Conservation (phyloP, 2,329 filamentous ascomycete genomes). For the Claviceps maximensis region DNA sequence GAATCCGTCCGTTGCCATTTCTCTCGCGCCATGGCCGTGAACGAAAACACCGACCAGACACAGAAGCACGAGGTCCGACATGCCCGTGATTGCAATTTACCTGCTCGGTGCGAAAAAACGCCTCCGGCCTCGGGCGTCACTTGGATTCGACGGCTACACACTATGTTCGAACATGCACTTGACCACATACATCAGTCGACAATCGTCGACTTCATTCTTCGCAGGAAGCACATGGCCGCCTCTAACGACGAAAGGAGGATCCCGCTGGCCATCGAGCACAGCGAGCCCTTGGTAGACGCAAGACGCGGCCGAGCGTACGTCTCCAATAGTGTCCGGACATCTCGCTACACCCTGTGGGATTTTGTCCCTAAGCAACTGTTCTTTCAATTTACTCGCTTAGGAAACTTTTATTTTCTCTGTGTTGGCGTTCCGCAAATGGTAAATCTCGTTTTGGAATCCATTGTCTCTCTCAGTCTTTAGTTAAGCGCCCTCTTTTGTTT, state of each 20-base stretch:
- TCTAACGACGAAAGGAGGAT: slow-evolving; percentile 55
- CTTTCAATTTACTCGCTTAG: slow-evolving; percentile 74
- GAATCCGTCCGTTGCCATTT: neutral
- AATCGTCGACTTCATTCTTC: slow-evolving; percentile 38
- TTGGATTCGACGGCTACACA: slow-evolving; percentile 2
- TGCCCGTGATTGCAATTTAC: neutral
- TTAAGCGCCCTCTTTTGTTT: neutral
- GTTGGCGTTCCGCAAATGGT: slow-evolving; percentile 70
- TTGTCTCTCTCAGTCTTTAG: neutral
- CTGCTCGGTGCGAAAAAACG: neutral
- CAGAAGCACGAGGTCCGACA: slow-evolving; percentile 1
- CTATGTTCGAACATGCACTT: slow-evolving; percentile 9
- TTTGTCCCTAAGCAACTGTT: slow-evolving; percentile 76
- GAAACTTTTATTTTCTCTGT: slow-evolving; percentile 79
- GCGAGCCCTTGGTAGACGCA: slow-evolving; percentile 32
- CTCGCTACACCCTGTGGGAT: slow-evolving; percentile 70
- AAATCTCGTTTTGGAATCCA: slow-evolving; percentile 2
- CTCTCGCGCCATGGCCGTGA: slow-evolving; percentile 1
- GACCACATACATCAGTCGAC: slow-evolving; percentile 22
- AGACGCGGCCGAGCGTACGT: slow-evolving; percentile 36
- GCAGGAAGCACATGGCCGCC: slow-evolving; percentile 53
- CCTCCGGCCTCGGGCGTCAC: neutral
- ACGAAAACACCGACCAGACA: neutral
- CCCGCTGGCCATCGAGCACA: slow-evolving; percentile 26
- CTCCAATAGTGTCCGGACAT: slow-evolving; percentile 60